Base-by-base conservation (phyloP, 352 stramenopile species). In the Pythium brachiatum region DNA sequence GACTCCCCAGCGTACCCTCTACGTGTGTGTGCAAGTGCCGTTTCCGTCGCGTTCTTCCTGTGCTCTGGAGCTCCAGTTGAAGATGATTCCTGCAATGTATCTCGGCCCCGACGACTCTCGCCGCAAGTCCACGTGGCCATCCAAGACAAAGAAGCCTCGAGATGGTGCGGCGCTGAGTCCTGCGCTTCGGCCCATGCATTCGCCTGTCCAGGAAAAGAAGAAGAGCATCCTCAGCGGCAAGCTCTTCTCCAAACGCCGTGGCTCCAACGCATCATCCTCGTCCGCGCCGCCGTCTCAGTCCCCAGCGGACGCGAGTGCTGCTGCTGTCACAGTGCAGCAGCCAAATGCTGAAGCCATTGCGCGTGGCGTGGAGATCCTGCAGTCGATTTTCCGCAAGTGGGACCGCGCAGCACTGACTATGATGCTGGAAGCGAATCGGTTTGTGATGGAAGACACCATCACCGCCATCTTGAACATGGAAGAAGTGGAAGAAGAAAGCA, bases 381-480 rank as follows among this genome's bases (percentile, higher is more conserved):
- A 80, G 53, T 88, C 81, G 12, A 93, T 95, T 50, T 95, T 95
- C 69, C 86, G 83, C 2, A 85, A 79, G 31, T 95, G 86, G 86
- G 86, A 95, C 51, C 55, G 65, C 13, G 74, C 73, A 53, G 76
- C 82, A 23, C 51, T 95, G 61, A 74, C 85, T 20, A 76, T 89
- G 26, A 73, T 95, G 57, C 74, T 95, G 20, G 86, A 93, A 46
- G 75, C 75, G 13, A 89, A 92, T 59, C 75, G 69, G 11, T 93
- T 81, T 39, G 74, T 90, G 32, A 92, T 95, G 81, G 86, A 95
- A 47, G 81, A 89, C 12, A 81, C 86, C 9, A 95, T 95, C 58
- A 76, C 83, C 12, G 74, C 82, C 8, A 84, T 95, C 39, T 59
- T 95, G 27, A 75, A 76, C 21, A 92, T 95, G 82, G 84, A 95